Conservation (phyloP, 2,329 filamentous ascomycete species). For the Colletotrichum cereale region DNA sequence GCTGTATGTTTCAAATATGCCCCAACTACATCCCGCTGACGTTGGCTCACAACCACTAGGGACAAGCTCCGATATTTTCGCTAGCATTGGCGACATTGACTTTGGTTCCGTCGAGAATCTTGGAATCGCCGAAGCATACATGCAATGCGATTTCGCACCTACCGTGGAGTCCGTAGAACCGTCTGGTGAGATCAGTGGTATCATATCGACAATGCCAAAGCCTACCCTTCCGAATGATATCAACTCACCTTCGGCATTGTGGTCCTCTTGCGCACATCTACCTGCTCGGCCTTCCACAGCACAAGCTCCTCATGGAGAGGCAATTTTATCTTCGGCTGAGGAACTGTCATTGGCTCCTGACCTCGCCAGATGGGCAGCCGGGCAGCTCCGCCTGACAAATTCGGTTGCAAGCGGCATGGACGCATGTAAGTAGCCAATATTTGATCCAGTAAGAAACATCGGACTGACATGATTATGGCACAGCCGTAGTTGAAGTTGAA, state of each 20-base stretch:
- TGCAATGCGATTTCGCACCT: neutral
- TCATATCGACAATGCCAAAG: neutral
- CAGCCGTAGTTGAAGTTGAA: neutral
- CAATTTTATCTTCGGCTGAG: neutral
- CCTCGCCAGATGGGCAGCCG: neutral
- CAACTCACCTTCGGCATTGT: neutral
- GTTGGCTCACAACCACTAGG: neutral
- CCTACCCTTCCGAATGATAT: neutral
- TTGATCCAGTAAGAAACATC: neutral
- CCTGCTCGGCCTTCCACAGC: neutral
- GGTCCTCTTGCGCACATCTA: neutral
- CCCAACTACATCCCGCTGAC: neutral
- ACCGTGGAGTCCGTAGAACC: neutral
- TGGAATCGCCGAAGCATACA: neutral
- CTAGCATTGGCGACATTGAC: neutral
- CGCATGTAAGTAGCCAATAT: neutral
- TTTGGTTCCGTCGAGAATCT: neutral
- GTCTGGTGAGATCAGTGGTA: neutral
- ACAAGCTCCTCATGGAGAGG: neutral
- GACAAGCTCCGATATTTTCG: neutral
- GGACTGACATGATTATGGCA: neutral
- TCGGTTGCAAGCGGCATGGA: neutral
- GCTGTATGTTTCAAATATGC: conserved; percentile 6
- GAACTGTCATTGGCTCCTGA: neutral
- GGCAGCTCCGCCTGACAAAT: neutral